Percentiles rank a stretch among this genome's conserved stretches.
phyloP scores from a whole-genome alignment of 805 yeast species.

The Saturnispora dispora region DNA sequence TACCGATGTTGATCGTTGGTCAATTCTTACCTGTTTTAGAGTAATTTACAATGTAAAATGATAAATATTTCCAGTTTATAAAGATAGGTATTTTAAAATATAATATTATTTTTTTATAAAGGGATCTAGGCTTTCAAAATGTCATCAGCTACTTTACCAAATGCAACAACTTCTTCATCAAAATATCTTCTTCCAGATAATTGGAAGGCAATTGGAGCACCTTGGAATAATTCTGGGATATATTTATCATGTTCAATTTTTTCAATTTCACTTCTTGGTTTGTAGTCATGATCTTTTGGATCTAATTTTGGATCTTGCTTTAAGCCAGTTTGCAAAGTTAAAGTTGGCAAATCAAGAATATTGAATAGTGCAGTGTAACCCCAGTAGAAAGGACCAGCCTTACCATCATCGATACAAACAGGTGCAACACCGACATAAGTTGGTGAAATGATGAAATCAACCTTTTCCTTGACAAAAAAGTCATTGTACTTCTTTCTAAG shows the following conservation, averaged over 20 bases:
- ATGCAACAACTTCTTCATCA: conserved; percentile 46
- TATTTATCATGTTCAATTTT: conserved; percentile 39
- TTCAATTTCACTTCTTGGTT: conserved; percentile 39
- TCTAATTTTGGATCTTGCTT: conserved; percentile 45
- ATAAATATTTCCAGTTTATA: background rate
- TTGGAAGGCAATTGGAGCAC: conserved; percentile 50
- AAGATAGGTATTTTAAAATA: background rate
- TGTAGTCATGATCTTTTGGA: conserved; percentile 32
- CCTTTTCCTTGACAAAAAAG: conserved; percentile 41
- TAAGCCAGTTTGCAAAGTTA: conserved; percentile 54
- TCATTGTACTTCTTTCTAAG: conserved; percentile 50
- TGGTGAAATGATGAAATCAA: conserved; percentile 63
- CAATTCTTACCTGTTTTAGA: conserved; percentile 63
- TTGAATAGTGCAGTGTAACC: conserved; percentile 73
- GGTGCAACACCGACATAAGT: conserved; percentile 68
- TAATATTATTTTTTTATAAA: background rate
- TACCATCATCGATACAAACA: conserved; percentile 38
- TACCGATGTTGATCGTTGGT: conserved; percentile 78
- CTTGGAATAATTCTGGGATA: conserved; percentile 37
- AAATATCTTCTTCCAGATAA: conserved; percentile 44
- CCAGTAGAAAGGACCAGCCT: conserved; percentile 55
- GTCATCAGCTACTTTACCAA: conserved; percentile 25
- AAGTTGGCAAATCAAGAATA: conserved; percentile 60
- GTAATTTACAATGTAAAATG: conserved; percentile 3
- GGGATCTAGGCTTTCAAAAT: conserved; percentile 15